Percentiles rank a stretch among this genome's conserved stretches.
Conservation (phyloP, 225 moss, liverwort and hornwort species). For the Rhytidiadelphus loreus region DNA sequence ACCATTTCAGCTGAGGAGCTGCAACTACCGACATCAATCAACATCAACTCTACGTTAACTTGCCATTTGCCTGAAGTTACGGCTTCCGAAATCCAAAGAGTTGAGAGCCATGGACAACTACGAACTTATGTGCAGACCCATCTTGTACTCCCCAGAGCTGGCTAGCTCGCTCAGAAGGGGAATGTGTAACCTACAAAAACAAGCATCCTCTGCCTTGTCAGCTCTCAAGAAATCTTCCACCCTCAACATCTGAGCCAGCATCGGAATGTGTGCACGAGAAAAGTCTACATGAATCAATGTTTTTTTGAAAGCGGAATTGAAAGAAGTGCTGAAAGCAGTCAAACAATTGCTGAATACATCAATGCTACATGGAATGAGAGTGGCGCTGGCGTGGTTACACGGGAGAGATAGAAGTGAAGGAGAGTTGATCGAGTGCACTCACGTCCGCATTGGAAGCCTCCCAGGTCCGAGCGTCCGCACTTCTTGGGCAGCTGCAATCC, state of each 20-base stretch:
- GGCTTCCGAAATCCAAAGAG: neutral
- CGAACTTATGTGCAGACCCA: neutral
- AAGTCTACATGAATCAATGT: neutral
- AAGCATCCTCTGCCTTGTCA: neutral
- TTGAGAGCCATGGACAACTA: neutral
- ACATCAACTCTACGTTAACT: neutral
- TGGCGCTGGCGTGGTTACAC: neutral
- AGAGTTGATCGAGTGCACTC: neutral
- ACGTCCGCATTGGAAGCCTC: slow-evolving; percentile 11
- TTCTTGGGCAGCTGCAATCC: slow-evolving; percentile 8
- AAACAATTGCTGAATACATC: neutral
- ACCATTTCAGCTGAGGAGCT: neutral
- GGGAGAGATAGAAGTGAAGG: neutral
- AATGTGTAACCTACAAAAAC: neutral
- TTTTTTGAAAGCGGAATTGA: neutral
- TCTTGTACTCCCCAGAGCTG: too few relatives aligned
- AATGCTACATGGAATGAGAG: neutral
- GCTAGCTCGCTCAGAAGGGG: neutral
- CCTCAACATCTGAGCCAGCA: neutral
- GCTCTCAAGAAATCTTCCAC: neutral
- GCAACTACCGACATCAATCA: neutral
- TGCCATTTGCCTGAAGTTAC: neutral
- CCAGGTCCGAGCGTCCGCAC: neutral
- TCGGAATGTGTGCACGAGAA: neutral
- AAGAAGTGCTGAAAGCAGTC: neutral